Percentiles rank a stretch among this genome's conserved stretches.
phyloP scores from a whole-genome alignment of 2,329 filamentous ascomycete genomes.

The Paecilomyces fulvus region DNA sequence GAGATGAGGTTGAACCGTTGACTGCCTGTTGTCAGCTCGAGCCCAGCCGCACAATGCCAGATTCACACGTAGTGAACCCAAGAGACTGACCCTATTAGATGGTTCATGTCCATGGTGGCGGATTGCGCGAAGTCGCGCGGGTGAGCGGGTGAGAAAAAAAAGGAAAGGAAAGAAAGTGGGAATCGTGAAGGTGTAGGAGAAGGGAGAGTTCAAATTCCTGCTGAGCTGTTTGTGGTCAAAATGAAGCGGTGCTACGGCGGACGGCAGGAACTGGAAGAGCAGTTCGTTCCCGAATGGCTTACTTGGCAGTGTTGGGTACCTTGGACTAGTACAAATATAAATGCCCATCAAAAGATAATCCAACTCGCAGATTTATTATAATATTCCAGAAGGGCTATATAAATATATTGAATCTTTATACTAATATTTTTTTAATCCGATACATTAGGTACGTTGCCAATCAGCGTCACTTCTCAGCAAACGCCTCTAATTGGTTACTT shows the following conservation, averaged over 20 bases:
- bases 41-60: constrained; percentile 26
- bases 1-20: constrained; percentile 95
- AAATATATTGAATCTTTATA: too few species aligned
- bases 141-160: constrained; percentile 7
- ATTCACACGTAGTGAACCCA: constrained; percentile 15
- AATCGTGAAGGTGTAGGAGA: constrained; percentile 16
- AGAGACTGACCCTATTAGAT: constrained; percentile 39
- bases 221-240: constrained; percentile 13
- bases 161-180: constrained; percentile 10
- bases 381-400: too few species aligned
- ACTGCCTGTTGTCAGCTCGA: constrained; percentile 44
- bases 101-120: constrained; percentile 41
- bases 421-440: too few species aligned
- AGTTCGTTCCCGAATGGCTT: neutral
- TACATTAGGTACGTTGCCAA: too few species aligned
- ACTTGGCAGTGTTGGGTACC: neutral
- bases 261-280: neutral
- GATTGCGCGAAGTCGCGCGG: constrained; percentile 25
- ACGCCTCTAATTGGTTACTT: too few species aligned
- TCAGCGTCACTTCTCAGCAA: too few species aligned
- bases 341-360: too few species aligned
- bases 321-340: neutral
- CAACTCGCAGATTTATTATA: too few species aligned
- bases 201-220: constrained; percentile 11
- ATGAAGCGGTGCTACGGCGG: constrained; percentile 11